These are phyloP conservation scores for Hibiscus mutabilis DNA, from an alignment of 345 rosid species.

Conservation along the genomic window DNA sequence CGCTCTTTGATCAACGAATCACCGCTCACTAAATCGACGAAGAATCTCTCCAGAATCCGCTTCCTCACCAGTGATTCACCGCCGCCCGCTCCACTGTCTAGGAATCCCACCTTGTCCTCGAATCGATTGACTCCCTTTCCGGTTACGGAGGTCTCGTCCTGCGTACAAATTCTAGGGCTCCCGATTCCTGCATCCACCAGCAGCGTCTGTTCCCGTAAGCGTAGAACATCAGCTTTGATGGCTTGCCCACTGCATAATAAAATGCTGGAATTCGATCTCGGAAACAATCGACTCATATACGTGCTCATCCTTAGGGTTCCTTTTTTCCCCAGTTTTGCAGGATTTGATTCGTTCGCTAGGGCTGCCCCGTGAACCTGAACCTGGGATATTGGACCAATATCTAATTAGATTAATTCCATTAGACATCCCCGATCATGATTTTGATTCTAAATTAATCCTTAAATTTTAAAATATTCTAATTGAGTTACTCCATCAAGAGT, in stretches of 20 bases:
- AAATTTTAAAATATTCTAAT: neutral
- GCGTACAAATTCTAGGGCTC: neutral
- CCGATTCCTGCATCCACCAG: slow-evolving; percentile 7
- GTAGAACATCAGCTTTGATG: neutral
- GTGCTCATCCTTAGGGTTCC: neutral
- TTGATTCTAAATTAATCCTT: neutral
- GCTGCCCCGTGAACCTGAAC: neutral
- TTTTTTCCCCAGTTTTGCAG: neutral
- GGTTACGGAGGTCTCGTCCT: neutral
- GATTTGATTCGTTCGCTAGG: neutral
- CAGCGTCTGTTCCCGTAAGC: neutral
- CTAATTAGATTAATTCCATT: neutral
- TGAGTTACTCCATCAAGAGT: too few species aligned
- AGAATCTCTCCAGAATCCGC: neutral
- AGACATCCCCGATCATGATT: neutral
- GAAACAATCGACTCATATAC: neutral
- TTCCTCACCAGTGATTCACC: neutral
- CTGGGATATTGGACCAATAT: neutral
- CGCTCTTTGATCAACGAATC: slow-evolving; percentile 13
- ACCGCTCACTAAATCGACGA: neutral
- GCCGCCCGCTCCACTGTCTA: neutral
- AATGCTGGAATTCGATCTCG: neutral
- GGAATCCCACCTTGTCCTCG: neutral
- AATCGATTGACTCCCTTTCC: neutral
- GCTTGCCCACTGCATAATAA: neutral